These are phyloP conservation scores for Globisporangium viniferum DNA, from an alignment of 352 stramenopile species.

Conservation along the genomic window DNA sequence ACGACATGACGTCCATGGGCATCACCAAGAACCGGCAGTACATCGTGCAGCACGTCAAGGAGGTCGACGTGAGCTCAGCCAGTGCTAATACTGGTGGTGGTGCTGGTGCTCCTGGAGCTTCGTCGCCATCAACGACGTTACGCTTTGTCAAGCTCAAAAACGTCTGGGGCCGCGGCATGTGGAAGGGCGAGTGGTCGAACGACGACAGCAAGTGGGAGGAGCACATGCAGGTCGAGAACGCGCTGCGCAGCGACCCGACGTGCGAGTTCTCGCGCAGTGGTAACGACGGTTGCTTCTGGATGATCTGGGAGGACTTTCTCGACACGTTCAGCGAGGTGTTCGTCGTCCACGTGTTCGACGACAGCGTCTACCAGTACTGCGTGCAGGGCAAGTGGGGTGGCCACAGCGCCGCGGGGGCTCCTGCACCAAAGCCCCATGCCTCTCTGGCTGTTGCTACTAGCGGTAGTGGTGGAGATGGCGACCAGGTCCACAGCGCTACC, in stretches of 20 bases:
- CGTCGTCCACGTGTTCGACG: constrained; percentile 40
- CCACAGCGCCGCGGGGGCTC: constrained; percentile 28
- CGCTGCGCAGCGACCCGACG: constrained; percentile 50
- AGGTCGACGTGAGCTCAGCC: constrained; percentile 33
- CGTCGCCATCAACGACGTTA: constrained; percentile 21
- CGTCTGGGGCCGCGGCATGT: constrained; percentile 74
- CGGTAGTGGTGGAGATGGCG: neutral
- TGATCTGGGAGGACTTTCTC: constrained; percentile 75
- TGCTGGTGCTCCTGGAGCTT: neutral
- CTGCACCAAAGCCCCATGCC: constrained; percentile 15
- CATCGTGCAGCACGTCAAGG: constrained; percentile 63
- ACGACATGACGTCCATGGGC: constrained; percentile 51
- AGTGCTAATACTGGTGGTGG: neutral
- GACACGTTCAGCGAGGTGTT: constrained; percentile 74
- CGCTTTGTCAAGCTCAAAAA: constrained; percentile 83
- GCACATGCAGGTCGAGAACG: constrained; percentile 66
- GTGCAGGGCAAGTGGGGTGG: constrained; percentile 49
- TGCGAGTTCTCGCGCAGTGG: constrained; percentile 69
- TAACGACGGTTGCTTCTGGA: constrained; percentile 80
- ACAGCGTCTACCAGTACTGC: constrained; percentile 50
- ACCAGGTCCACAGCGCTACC: neutral
- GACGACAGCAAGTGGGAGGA: constrained; percentile 86
- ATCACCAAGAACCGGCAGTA: constrained; percentile 82
- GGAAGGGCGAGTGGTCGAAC: constrained; percentile 81
- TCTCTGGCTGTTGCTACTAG: neutral